Conservation (phyloP, 345 rosid species). For the Eucalyptus curtisii region DNA sequence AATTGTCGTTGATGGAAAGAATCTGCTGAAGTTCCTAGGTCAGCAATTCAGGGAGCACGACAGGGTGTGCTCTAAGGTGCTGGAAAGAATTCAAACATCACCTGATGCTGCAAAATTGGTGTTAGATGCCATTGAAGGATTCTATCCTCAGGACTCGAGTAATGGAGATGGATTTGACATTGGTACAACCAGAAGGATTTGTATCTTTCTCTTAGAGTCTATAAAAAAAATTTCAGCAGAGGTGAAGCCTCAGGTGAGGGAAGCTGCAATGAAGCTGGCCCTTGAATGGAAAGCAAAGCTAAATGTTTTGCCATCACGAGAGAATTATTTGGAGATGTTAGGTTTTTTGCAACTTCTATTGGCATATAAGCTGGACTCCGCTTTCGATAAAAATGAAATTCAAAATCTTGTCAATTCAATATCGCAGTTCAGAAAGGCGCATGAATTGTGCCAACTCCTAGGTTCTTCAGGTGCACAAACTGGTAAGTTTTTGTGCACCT, state of each 20-base stretch:
- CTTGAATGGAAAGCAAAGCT: slow-evolving; percentile 7
- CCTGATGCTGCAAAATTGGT: slow-evolving; percentile 18
- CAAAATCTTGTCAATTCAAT: background rate
- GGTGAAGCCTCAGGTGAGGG: background rate
- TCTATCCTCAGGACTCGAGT: slow-evolving; percentile 1
- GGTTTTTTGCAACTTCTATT: slow-evolving; percentile 17
- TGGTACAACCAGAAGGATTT: background rate
- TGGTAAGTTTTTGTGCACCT: background rate
- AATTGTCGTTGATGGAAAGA: background rate
- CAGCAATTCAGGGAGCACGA: background rate
- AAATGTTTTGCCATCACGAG: background rate
- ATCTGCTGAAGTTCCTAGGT: slow-evolving; percentile 7
- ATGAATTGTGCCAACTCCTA: slow-evolving; percentile 4
- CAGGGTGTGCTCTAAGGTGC: background rate
- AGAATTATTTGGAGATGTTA: slow-evolving; percentile 5
- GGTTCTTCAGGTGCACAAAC: slow-evolving; percentile 1
- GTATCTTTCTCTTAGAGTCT: slow-evolving; percentile 1
- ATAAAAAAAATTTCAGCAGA: slow-evolving; percentile 1
- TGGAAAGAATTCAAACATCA: slow-evolving; percentile 1
- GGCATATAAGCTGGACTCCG: slow-evolving; percentile 8
- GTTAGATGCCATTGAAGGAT: slow-evolving; percentile 11
- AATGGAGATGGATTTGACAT: background rate
- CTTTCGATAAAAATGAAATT: slow-evolving; percentile 17
- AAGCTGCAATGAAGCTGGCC: slow-evolving; percentile 12
- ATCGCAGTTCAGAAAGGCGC: background rate